Percentiles rank a stretch among this genome's conserved stretches.
phyloP scores from a whole-genome alignment of 169 alveolate species.

The Miamiensis avidus region DNA sequence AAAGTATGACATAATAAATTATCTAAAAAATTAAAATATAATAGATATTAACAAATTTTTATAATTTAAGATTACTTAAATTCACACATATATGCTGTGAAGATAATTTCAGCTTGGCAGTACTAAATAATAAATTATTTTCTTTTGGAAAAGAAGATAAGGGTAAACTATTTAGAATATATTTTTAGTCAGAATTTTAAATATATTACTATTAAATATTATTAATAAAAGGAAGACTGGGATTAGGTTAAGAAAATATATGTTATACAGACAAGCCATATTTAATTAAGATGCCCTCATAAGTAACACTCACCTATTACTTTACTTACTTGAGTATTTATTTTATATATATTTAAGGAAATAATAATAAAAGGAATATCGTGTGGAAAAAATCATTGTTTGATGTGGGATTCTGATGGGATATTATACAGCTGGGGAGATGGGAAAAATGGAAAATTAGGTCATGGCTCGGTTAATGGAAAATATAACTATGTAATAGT shows the following conservation, averaged over 20 bases:
- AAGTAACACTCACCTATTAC: too few relatives aligned
- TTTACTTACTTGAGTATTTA: too few relatives aligned
- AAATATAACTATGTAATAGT: slow-evolving; percentile 3
- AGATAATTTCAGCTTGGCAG: not conserved
- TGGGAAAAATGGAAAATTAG: slow-evolving; percentile 14
- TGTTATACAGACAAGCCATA: not conserved
- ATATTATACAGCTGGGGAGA: slow-evolving; percentile 18
- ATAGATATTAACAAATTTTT: too few relatives aligned
- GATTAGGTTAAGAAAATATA: not conserved
- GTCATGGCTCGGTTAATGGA: slow-evolving; percentile 14
- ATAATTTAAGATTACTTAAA: not conserved
- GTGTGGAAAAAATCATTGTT: slow-evolving; percentile 17
- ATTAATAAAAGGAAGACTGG: not conserved
- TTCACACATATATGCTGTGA: too few relatives aligned
- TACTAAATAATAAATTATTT: too few relatives aligned
- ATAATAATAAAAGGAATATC: slow-evolving; percentile 17
- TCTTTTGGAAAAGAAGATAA: not conserved
- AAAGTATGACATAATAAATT: too few relatives aligned
- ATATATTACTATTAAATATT: too few relatives aligned
- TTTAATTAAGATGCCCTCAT: not conserved
- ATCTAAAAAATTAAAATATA: too few relatives aligned
- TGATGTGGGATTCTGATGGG: slow-evolving; percentile 29
- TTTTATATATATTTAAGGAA: not conserved
- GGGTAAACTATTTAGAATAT: not conserved
- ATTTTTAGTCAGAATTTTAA: too few relatives aligned